These are phyloP conservation scores for Colletotrichum sidae DNA, from an alignment of 2,329 filamentous ascomycete species.

Conservation along the genomic window DNA sequence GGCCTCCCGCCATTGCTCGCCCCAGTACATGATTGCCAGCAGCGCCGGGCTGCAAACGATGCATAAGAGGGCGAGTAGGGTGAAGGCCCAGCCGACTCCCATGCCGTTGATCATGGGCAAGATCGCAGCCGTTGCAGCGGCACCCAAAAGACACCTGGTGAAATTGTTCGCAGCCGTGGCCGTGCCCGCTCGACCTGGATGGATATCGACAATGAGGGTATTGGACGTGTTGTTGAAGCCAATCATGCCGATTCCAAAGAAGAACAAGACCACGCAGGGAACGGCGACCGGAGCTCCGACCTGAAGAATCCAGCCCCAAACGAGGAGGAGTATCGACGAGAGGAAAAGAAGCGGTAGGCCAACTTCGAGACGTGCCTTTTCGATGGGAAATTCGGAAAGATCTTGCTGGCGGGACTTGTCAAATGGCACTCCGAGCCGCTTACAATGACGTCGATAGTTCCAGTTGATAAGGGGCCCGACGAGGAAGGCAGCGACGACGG, in stretches of 20 bases:
- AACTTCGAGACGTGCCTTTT: conserved; percentile 61
- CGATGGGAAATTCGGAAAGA: conserved; percentile 62
- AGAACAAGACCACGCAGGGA: conserved; percentile 57
- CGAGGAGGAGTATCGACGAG: conserved; percentile 57
- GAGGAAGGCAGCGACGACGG: conserved; percentile 57
- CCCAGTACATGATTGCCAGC: conserved; percentile 54
- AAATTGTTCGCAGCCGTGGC: conserved; percentile 69
- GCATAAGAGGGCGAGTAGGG: conserved; percentile 57
- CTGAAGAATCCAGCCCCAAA: conserved; percentile 66
- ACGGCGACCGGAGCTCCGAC: conserved; percentile 56
- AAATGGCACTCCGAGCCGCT: conserved; percentile 62
- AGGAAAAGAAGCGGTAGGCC: conserved; percentile 64
- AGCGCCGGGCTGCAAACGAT: conserved; percentile 54
- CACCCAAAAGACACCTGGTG: conserved; percentile 65
- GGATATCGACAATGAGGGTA: conserved; percentile 67
- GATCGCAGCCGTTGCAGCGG: conserved; percentile 63
- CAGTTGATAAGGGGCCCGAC: conserved; percentile 71
- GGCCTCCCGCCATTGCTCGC: conserved; percentile 56
- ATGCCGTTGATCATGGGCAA: conserved; percentile 63
- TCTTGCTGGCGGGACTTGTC: conserved; percentile 64
- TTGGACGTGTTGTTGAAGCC: conserved; percentile 66
- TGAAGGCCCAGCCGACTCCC: conserved; percentile 64
- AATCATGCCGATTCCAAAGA: conserved; percentile 62
- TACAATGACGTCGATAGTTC: conserved; percentile 74
- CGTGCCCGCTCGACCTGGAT: conserved; percentile 62